These are phyloP conservation scores for Candida taoyuanica DNA, from an alignment of 805 yeast species.

Conservation along the genomic window DNA sequence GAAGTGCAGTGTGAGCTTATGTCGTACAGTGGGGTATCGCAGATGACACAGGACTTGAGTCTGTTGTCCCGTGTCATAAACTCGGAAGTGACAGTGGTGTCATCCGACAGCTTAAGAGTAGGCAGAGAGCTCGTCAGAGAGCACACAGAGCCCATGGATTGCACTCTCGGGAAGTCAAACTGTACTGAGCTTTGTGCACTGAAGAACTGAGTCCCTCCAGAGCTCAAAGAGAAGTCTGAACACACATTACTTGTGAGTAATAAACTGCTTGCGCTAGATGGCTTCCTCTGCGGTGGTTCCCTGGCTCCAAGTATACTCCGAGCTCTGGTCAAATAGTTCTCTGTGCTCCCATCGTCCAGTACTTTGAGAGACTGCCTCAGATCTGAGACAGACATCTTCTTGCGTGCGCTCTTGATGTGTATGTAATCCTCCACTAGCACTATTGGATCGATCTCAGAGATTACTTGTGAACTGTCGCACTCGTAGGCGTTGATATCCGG, in stretches of 20 bases:
- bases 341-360: conserved; percentile 3
- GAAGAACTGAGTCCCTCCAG: conserved; percentile 4
- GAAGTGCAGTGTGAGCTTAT: conserved; percentile 34
- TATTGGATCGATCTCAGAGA: conserved; percentile 26
- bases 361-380: conserved; percentile 28
- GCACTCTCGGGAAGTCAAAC: conserved; percentile 8
- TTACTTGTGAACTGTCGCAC: not conserved
- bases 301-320: conserved; percentile 14
- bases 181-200: conserved; percentile 9
- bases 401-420: conserved; percentile 16
- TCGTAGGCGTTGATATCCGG: conserved; percentile 20
- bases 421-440: conserved; percentile 58
- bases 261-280: not conserved
- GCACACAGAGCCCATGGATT: conserved; percentile 1
- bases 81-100: conserved; percentile 9
- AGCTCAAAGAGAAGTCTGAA: conserved; percentile 5
- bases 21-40: conserved; percentile 67
- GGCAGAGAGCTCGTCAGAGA: conserved; percentile 10
- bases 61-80: conserved; percentile 11
- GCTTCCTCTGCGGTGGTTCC: not conserved
- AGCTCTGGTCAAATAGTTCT: conserved; percentile 14
- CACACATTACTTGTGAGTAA: not conserved
- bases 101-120: conserved; percentile 17
- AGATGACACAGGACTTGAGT: conserved; percentile 51
- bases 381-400: conserved; percentile 31